These are phyloP conservation scores for Elsinoe arachidis DNA, from an alignment of 2,329 filamentous ascomycete species.

Conservation along the genomic window DNA sequence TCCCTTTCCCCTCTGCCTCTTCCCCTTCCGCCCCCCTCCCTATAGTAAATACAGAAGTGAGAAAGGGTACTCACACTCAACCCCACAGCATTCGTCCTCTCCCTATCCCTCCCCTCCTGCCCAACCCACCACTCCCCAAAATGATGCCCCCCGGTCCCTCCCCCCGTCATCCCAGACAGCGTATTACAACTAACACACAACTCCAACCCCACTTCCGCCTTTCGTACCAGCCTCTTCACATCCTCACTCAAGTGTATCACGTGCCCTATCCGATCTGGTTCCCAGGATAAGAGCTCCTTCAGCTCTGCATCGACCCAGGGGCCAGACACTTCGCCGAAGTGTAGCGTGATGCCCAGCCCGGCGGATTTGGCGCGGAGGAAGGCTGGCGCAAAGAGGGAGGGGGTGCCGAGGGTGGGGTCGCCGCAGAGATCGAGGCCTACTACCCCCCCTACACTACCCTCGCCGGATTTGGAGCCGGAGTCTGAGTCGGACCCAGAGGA, in stretches of 20 bases:
- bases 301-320: constrained; percentile 55
- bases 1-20: not conserved
- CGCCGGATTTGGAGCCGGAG: too few species aligned
- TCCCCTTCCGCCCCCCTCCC: too few species aligned
- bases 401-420: constrained; percentile 56
- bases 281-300: constrained; percentile 53
- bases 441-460: too few species aligned
- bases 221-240: constrained; percentile 48
- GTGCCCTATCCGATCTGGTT: constrained; percentile 64
- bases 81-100: constrained; percentile 43
- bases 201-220: constrained; percentile 53
- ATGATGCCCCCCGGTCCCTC: constrained; percentile 61
- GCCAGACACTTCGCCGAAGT: constrained; percentile 63
- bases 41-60: too few species aligned
- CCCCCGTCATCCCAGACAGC: constrained; percentile 60
- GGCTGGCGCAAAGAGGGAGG: constrained; percentile 50
- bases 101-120: constrained; percentile 28
- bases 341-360: constrained; percentile 59
- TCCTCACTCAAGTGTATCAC: constrained; percentile 63
- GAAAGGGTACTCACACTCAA: constrained; percentile 51
- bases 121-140: constrained; percentile 63
- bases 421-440: constrained; percentile 82
- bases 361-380: constrained; percentile 49
- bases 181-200: constrained; percentile 77
- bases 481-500: too few species aligned